Percentiles rank a stretch among this genome's conserved stretches.
Evolutionary conservation across 2,329 filamentous ascomycete species (phyloP).

Genomic region (Penicillium aurantiogriseum): DNA sequence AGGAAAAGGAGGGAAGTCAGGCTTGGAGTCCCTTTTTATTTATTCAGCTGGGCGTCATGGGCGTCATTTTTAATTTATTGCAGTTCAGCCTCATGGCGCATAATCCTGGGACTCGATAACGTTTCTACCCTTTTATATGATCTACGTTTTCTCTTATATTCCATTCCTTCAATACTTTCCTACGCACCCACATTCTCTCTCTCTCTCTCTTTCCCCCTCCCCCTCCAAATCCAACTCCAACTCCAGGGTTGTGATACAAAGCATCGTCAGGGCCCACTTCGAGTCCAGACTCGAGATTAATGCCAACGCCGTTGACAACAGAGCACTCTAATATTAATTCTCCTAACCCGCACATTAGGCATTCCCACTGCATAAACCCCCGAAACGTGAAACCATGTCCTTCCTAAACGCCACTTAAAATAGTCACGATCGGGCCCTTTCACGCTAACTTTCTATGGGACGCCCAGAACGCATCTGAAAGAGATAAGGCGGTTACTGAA

Average conservation of each 20-base stretch:
- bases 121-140: neutral
- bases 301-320: neutral
- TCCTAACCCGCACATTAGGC: neutral
- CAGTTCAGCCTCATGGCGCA: slow-evolving; percentile 14
- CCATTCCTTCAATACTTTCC: neutral
- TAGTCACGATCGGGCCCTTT: neutral
- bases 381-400: neutral
- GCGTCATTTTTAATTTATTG: neutral
- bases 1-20: neutral
- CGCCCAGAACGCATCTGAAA: neutral
- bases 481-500: neutral
- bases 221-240: neutral
- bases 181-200: neutral
- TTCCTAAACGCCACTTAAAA: neutral
- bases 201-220: no score
- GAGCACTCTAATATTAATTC: neutral
- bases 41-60: slow-evolving; percentile 8
- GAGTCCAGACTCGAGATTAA: neutral
- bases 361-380: neutral
- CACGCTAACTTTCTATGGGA: neutral
- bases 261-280: slow-evolving; percentile 15
- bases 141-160: neutral
- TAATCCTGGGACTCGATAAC: neutral
- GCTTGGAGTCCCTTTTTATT: slow-evolving; percentile 5
- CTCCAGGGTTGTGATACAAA: slow-evolving; percentile 3